Conservation (phyloP, 2,329 filamentous ascomycete species). For the Sclerotiophoma versabilis region DNA sequence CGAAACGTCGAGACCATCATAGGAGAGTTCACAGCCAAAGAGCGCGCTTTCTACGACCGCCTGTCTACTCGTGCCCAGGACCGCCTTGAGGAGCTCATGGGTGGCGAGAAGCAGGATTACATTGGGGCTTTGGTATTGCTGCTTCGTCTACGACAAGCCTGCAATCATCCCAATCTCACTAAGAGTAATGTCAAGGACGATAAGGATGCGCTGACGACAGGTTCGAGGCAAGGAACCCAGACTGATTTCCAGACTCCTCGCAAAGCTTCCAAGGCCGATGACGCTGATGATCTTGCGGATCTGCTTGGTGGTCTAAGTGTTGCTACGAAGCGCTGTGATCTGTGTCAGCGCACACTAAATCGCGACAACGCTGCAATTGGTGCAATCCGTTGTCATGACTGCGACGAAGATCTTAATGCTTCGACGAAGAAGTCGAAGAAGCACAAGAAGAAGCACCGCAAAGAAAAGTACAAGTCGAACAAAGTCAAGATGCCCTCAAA, state of each 20-base stretch:
- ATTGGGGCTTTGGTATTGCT: conserved; percentile 92
- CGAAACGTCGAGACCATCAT: conserved; percentile 84
- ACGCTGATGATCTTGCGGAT: conserved; percentile 83
- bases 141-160: conserved; percentile 88
- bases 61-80: conserved; percentile 85
- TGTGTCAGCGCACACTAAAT: conserved; percentile 76
- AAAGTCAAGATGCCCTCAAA: conserved; percentile 55
- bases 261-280: conserved; percentile 60
- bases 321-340: conserved; percentile 77
- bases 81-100: conserved; percentile 89
- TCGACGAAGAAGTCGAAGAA: conserved; percentile 50
- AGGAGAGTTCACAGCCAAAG: conserved; percentile 78
- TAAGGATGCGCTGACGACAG: conserved; percentile 79
- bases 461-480: conserved; percentile 44
- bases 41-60: conserved; percentile 84
- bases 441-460: conserved; percentile 55
- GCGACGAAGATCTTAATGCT: conserved; percentile 74
- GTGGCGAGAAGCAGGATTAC: conserved; percentile 79
- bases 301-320: conserved; percentile 86
- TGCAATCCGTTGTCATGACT: conserved; percentile 72
- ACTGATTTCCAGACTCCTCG: conserved; percentile 43
- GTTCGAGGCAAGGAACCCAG: conserved; percentile 54
- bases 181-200: conserved; percentile 86
- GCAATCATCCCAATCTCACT: conserved; percentile 90
- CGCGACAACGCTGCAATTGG: conserved; percentile 62